Base-by-base conservation (phyloP, 495 filamentous ascomycete genomes). In the Xylaria venustula region DNA sequence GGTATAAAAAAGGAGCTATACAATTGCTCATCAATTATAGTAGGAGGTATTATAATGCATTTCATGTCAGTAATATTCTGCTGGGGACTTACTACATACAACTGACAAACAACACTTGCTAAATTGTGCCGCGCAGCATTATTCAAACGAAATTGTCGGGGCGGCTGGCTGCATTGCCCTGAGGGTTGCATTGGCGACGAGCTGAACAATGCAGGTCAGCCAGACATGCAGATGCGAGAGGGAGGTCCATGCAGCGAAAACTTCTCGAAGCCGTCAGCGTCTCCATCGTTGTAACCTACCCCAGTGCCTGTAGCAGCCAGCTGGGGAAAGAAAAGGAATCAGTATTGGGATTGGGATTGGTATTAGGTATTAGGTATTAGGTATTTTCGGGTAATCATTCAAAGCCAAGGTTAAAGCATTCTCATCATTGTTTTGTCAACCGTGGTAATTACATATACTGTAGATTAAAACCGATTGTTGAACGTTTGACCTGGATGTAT, bases 221-320 rank as follows among this genome's bases (percentile, higher is more conserved):
- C 40, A 55, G 47, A 52, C 57, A 52, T 59, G 44, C 56, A 53
- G 26, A 52, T 37, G 34, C 49, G 26, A 48, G 42, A 48, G 25
- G 49, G 37, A 26, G 49, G 47, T 45, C 42, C 32, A 54, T 61
- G 58, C 58, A 54, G 28, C 49, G 58, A 61, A 61, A n/a, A 26
- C 40, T 61, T 61, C 58, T 54, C 17, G 58, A 61, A 44, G 36
- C 50, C 30, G 58, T 61, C 58, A 61, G 58, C 58, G 7, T 58
- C 42, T 25, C 49, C 20, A 20, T 48, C 50, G 3, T 23, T 61
- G 58, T n/a, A 54, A 61, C 58, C 28, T 61, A 61, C 58, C 58
- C 58, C 58, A 48, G 50, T 37, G 25, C n/a, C 22, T 34, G 2
- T 20, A 19, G 22, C 23, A 17, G 14, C 23, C 26, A 11, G 12